A percentile compares a stretch with the other conserved stretches of the same genome.
Evolutionary conservation across 2,329 filamentous ascomycete genomes (phyloP).

Genomic region (Exophiala xenobiotica): DNA sequence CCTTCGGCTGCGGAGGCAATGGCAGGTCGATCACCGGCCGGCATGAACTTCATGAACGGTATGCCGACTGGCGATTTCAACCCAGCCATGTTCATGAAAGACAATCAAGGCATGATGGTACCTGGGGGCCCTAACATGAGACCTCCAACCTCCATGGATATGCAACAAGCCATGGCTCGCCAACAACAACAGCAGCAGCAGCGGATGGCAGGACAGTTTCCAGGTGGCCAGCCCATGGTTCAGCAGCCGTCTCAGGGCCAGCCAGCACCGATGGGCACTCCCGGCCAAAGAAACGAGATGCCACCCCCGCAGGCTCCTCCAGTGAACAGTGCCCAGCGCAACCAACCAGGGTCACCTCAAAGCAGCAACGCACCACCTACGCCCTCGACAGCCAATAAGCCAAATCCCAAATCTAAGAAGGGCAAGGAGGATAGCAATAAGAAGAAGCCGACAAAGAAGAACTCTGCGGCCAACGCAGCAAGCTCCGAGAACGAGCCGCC

Average conservation of each 20-base stretch:
- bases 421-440: constrained; percentile 47
- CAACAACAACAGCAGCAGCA: constrained; percentile 37
- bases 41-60: constrained; percentile 54
- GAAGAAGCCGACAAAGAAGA: constrained; percentile 51
- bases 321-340: constrained; percentile 41
- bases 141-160: constrained; percentile 53
- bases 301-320: constrained; percentile 50
- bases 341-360: constrained; percentile 46
- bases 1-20: constrained; percentile 58
- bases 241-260: constrained; percentile 44
- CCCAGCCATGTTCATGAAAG: constrained; percentile 46
- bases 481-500: constrained; percentile 49
- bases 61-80: constrained; percentile 47
- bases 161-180: constrained; percentile 39
- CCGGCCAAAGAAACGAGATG: constrained; percentile 57
- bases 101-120: constrained; percentile 42
- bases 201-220: constrained; percentile 38
- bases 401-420: constrained; percentile 61
- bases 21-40: constrained; percentile 61
- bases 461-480: constrained; percentile 40
- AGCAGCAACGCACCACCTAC: constrained; percentile 56
- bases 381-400: constrained; percentile 60
- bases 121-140: constrained; percentile 58
- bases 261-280: constrained; percentile 53
- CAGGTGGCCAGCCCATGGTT: constrained; percentile 48